Conservation (phyloP, 2,329 filamentous ascomycete genomes). For the Cladorrhinum sp. region DNA sequence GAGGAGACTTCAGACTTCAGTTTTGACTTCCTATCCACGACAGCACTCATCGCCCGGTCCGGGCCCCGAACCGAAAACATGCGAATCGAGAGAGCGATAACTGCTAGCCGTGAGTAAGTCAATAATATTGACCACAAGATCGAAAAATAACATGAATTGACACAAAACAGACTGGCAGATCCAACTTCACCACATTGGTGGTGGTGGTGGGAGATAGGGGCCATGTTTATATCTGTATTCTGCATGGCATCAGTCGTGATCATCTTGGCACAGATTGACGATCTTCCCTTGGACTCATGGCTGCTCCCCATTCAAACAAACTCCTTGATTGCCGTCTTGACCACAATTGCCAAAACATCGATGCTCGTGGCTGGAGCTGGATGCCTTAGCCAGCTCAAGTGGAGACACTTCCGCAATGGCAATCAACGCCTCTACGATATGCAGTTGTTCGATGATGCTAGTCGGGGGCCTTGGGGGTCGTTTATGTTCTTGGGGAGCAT, state of each 20-base stretch:
- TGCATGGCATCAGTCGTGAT: slow-evolving; percentile 18
- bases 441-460: slow-evolving; percentile 31
- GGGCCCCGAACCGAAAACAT: too few relatives aligned
- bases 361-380: slow-evolving; percentile 33
- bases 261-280: slow-evolving; percentile 18
- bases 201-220: slow-evolving; percentile 30
- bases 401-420: slow-evolving; percentile 29
- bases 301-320: slow-evolving; percentile 29
- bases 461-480: slow-evolving; percentile 30
- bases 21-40: too few relatives aligned
- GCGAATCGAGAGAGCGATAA: too few relatives aligned
- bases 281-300: slow-evolving; percentile 21
- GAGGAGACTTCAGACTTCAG: too few relatives aligned
- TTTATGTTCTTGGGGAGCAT: slow-evolving; percentile 2
- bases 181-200: slow-evolving; percentile 14
- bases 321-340: slow-evolving; percentile 34
- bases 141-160: too few relatives aligned
- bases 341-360: slow-evolving; percentile 31
- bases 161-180: too few relatives aligned
- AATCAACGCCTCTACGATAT: slow-evolving; percentile 27
- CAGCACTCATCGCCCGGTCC: too few relatives aligned
- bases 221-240: slow-evolving; percentile 16
- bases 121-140: too few relatives aligned
- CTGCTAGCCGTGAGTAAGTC: too few relatives aligned
- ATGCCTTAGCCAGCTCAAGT: slow-evolving; percentile 37